A percentile compares a stretch with the other conserved stretches of the same genome.
Conservation (phyloP, 164 flowering plant species). For the Platanus orientalis region DNA sequence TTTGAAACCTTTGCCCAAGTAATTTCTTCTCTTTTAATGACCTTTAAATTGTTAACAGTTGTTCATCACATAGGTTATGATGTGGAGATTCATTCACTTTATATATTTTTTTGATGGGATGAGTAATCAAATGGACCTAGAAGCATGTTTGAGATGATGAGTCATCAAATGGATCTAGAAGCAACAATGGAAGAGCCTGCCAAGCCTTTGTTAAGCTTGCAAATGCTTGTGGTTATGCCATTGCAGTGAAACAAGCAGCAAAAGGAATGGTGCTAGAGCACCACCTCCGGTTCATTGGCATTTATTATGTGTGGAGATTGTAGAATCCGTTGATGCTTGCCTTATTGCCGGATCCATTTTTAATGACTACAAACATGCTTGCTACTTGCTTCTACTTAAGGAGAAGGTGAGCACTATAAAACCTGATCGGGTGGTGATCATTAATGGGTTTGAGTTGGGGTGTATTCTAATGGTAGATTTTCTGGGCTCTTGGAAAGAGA, state of each 20-base stretch:
- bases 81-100: too few species aligned
- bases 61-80: too few species aligned
- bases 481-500: slow-evolving; percentile 52
- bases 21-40: too few species aligned
- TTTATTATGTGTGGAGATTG: slow-evolving; percentile 87
- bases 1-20: too few species aligned
- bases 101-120: slow-evolving; percentile 26
- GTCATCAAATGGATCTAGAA: slow-evolving; percentile 54
- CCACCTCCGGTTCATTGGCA: slow-evolving; percentile 71
- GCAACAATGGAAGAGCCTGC: slow-evolving; percentile 80
- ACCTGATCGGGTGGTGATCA: slow-evolving; percentile 76
- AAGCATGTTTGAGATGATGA: too few species aligned
- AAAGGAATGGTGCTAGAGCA: slow-evolving; percentile 73
- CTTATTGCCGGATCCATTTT: slow-evolving; percentile 83
- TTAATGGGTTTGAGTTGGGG: slow-evolving; percentile 71
- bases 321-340: slow-evolving; percentile 88
- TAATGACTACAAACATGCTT: slow-evolving; percentile 89
- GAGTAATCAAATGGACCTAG: too few species aligned
- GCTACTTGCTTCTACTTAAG: slow-evolving; percentile 78
- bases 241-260: slow-evolving; percentile 80
- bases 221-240: slow-evolving; percentile 64
- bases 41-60: too few species aligned
- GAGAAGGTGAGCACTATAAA: slow-evolving; percentile 76
- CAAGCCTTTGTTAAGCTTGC: slow-evolving; percentile 69
- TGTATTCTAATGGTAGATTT: slow-evolving; percentile 80